Percentiles rank a stretch among this genome's conserved stretches.
Conservation (phyloP, 257 asterid genomes). For the Lithospermum erythrorhizon region DNA sequence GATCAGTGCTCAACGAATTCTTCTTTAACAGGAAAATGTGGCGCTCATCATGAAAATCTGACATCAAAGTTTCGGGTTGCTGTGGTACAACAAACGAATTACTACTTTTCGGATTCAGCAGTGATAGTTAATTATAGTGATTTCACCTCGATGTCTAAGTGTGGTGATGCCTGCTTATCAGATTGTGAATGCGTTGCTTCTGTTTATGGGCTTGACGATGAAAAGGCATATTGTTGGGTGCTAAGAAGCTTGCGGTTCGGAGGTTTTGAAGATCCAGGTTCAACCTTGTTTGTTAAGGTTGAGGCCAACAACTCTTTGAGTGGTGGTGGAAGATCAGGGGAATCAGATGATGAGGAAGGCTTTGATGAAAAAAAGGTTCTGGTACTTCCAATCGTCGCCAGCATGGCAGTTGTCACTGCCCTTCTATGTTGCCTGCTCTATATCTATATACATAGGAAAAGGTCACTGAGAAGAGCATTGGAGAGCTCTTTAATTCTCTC, state of each 20-base stretch:
- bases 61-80: conserved; percentile 37
- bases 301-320: conserved; percentile 30
- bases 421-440: conserved; percentile 51
- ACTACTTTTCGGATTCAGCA: conserved; percentile 53
- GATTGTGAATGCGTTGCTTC: conserved; percentile 77
- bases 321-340: conserved; percentile 12
- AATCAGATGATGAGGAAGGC: conserved; percentile 16
- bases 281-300: conserved; percentile 75
- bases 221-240: conserved; percentile 76
- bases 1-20: conserved; percentile 33
- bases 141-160: conserved; percentile 36
- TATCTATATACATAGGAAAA: conserved; percentile 35
- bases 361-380: conserved; percentile 34
- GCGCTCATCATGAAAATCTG: conserved; percentile 28
- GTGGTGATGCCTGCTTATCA: conserved; percentile 73
- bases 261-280: conserved; percentile 68
- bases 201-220: conserved; percentile 73
- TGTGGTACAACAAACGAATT: conserved; percentile 44
- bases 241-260: conserved; percentile 61
- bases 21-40: conserved; percentile 41
- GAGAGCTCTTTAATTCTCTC: conserved; percentile 50
- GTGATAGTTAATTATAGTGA: conserved; percentile 76
- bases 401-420: conserved; percentile 47
- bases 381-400: conserved; percentile 68
- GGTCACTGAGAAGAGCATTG: conserved; percentile 46